Base-by-base conservation (phyloP, 1,284 basidiomycete genomes). In the Leccinum pseudoinsigne region DNA sequence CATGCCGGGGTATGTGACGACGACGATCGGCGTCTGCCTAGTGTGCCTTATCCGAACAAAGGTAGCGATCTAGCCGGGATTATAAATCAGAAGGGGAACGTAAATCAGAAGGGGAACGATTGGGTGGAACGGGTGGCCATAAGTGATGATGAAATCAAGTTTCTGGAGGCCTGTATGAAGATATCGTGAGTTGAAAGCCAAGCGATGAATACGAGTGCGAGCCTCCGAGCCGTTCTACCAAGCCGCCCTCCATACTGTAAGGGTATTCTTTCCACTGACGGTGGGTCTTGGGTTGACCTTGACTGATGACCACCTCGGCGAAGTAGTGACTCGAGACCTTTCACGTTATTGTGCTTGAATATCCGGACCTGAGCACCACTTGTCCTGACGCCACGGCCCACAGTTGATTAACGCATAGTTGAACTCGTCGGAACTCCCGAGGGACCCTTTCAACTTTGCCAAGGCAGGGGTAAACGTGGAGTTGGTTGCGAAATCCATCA, bases 201-300 rank as follows among this genome's bases (percentile, higher is more conserved):
- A 83, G 34, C 96, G 87, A 51, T 90, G 87, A 12, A 99, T 82
- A 38, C 96, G 88, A 68, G 88, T 85, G 28, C 82, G 80, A 16
- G 97, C 97, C 77, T 98, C 95, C 1, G 82, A 81, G 36, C 95
- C 95, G 53, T 94, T 98, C 89, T 60, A 93, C 88, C 66, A 99
- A 75, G 7, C 93, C 95, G 26, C 97, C 97, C 78, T 99, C 97
- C 97, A 99, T 99, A 67, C 93, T 95, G 81, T 94, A 99, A 99
- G 74, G 68, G 99, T 99, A 83, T 98, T 98, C 83, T 97, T 97
- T 98, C 97, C 97, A 99, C 3, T 96, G 97, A 16, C 97, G 80
- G 76, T 98, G 97, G 0, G 95, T 98, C 79, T 95, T 91, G 2
- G 97, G 95, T 77, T 98, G 97, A 26, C 97, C 97, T 77, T 99